Conservation (phyloP, 164 flowering plant genomes). For the Nymphaea thermarum region DNA sequence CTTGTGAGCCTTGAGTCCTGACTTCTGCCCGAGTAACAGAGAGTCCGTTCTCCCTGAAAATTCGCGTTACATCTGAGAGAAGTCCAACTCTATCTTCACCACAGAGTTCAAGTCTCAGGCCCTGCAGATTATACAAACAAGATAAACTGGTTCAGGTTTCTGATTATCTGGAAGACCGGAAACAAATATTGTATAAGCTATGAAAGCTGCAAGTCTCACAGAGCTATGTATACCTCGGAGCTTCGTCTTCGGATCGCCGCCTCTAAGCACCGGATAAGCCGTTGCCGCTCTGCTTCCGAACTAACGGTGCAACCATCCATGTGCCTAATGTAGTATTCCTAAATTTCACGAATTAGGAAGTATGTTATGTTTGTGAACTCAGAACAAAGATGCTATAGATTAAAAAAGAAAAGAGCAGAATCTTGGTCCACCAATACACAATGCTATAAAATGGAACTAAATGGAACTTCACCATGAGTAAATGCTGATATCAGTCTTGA, state of each 20-base stretch:
- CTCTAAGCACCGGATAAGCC: slow-evolving; percentile 74
- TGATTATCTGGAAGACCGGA: neutral
- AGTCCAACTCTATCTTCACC: slow-evolving; percentile 81
- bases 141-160: neutral
- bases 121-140: slow-evolving; percentile 27
- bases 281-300: slow-evolving; percentile 83
- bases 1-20: slow-evolving; percentile 70
- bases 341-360: slow-evolving; percentile 1
- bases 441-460: neutral
- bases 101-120: slow-evolving; percentile 74
- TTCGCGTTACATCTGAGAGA: slow-evolving; percentile 83
- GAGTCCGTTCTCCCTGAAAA: slow-evolving; percentile 86
- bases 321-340: slow-evolving; percentile 92
- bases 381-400: neutral
- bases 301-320: slow-evolving; percentile 73
- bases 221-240: slow-evolving; percentile 47
- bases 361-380: neutral
- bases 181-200: neutral
- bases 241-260: slow-evolving; percentile 76
- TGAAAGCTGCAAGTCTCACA: neutral
- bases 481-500: neutral
- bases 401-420: neutral
- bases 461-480: neutral
- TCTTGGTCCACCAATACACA: neutral
- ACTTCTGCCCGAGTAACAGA: slow-evolving; percentile 86